Base-by-base conservation (phyloP, 805 yeast species). In the Lipomyces yamadae region DNA sequence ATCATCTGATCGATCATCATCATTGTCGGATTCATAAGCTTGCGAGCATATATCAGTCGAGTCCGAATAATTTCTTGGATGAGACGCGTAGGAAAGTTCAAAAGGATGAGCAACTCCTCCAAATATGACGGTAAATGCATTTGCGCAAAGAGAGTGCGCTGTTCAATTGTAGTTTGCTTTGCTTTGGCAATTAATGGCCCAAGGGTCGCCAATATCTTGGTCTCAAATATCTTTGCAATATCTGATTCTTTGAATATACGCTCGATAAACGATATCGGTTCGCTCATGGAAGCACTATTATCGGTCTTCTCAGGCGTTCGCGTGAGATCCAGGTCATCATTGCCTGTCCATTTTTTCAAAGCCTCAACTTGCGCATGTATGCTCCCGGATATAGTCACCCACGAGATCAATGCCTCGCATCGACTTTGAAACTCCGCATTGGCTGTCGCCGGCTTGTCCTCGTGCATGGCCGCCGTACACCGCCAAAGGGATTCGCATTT, bases 1-100 rank as follows among this genome's bases (percentile, higher is more conserved):
- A 94, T 85, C 84, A 92, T 89, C 78, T 94, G 97, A 77, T 95
- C 99, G 72, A 95, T 91, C 88, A 92, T 91, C 92, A 92, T 90
- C 87, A 93, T 86, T 0, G 98, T 92, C 1, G 97, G 97, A 73
- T 89, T 90, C 61, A 84, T 86, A 58, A 94, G 78, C 74, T 89
- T 89, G 76, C 85, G 82, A 1, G 98, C 97, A 75, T 91, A 92
- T 1, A 83, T 80, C 56, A 94, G 80, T 71, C 98, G 83, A 54
- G 90, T 84, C 45, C 84, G 83, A 55, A 93, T 88, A 61, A 91
- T 84, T 73, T 91, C 97, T 73, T 88, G 89, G 72, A 92, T 88
- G 56, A 95, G 80, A 68, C 85, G 86, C 73, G 91, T 82, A 0
- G 98, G 98, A 69, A 95, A 90, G 62, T 84, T 81, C 50, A 92